A percentile compares a stretch with the other conserved stretches of the same genome.
phyloP scores from a whole-genome alignment of 305 asterid species.

The Stenogyne calaminthoides region DNA sequence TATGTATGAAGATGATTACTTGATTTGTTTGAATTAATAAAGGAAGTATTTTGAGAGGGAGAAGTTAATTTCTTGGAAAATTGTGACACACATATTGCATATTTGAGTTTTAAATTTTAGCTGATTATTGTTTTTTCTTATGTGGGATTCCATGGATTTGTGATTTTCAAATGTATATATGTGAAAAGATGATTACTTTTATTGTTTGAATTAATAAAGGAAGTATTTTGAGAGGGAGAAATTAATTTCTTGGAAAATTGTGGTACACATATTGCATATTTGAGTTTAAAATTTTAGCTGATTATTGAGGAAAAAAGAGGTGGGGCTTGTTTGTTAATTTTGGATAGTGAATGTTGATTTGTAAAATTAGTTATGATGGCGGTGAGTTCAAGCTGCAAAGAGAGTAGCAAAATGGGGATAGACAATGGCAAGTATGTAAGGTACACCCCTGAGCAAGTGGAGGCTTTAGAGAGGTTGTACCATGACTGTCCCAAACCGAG shows the following conservation, averaged over 20 bases:
- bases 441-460: constrained; percentile 99
- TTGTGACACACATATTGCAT: background rate
- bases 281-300: background rate
- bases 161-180: background rate
- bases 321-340: background rate
- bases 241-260: background rate
- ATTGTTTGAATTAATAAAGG: too few species aligned
- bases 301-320: background rate
- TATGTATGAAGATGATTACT: too few species aligned
- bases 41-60: too few species aligned
- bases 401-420: constrained; percentile 57
- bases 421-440: constrained; percentile 94
- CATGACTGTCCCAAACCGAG: constrained; percentile 97
- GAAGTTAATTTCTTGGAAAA: background rate
- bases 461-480: constrained; percentile 88
- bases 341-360: constrained; percentile 30
- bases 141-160: constrained; percentile 24
- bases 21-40: too few species aligned
- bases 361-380: constrained; percentile 71
- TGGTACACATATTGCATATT: background rate
- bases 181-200: too few species aligned
- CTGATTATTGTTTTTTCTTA: background rate
- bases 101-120: background rate
- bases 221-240: too few species aligned
- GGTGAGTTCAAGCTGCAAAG: constrained; percentile 72